Evolutionary conservation across 1,139 yeast species (phyloP).

Genomic region (Zygoascus sp.): DNA sequence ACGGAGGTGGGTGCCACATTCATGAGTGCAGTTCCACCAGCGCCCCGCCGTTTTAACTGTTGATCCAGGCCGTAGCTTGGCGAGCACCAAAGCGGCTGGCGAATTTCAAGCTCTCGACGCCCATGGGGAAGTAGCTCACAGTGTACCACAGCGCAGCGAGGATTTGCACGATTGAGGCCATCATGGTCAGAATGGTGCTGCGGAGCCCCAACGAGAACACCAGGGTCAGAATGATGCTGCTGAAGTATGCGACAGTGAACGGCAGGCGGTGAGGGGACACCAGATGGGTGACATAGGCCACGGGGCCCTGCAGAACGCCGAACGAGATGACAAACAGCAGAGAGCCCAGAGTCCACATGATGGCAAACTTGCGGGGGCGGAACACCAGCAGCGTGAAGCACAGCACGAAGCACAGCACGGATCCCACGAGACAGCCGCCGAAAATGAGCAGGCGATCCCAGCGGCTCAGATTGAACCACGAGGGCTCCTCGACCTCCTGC

Average conservation of each 20-base stretch:
- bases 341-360: constrained; percentile 85
- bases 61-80: constrained; percentile 49
- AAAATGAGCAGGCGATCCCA: constrained; percentile 80
- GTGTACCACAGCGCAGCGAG: constrained; percentile 86
- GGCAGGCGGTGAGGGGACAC: constrained; percentile 71
- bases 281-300: constrained; percentile 69
- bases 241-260: constrained; percentile 75
- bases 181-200: constrained; percentile 70
- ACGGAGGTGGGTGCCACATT: no score
- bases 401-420: constrained; percentile 72
- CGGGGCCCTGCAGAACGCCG: constrained; percentile 90
- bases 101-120: constrained; percentile 81
- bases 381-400: constrained; percentile 84
- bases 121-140: constrained; percentile 91
- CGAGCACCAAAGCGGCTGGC: constrained; percentile 75
- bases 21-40: neutral
- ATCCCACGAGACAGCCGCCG: constrained; percentile 68
- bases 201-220: constrained; percentile 50
- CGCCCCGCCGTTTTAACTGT: constrained; percentile 31
- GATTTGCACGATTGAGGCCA: constrained; percentile 72
- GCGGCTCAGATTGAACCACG: constrained; percentile 59
- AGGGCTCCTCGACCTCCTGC: constrained; percentile 45
- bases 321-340: constrained; percentile 80
- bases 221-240: constrained; percentile 64
- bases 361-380: constrained; percentile 86